Conservation (phyloP, 768 basidiomycete genomes). For the Mycena kentingensis region DNA sequence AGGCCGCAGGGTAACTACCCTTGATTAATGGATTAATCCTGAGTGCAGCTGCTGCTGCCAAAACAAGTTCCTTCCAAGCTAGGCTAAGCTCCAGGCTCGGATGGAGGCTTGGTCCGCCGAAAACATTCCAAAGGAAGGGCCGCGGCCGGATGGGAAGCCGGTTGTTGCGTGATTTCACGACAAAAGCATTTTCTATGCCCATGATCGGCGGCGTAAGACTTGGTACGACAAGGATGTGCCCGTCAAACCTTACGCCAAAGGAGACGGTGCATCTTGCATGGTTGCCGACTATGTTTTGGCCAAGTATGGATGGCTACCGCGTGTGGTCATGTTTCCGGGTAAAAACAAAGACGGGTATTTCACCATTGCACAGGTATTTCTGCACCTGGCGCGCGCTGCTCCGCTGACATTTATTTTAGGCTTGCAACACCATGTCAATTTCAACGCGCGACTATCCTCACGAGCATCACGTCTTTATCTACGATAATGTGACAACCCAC, state of each 20-base stretch:
- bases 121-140: background rate
- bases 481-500: background rate
- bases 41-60: too few species aligned
- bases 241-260: slow-evolving; percentile 32
- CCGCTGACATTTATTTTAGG: background rate
- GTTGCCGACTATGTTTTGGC: slow-evolving; percentile 38
- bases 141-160: background rate
- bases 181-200: slow-evolving; percentile 39
- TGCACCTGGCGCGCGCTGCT: background rate
- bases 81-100: slow-evolving; percentile 3
- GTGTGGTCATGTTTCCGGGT: slow-evolving; percentile 27
- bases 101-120: slow-evolving; percentile 11
- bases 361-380: slow-evolving; percentile 7
- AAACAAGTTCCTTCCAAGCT: slow-evolving; percentile 25
- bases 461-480: background rate
- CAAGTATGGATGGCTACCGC: slow-evolving; percentile 32
- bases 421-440: background rate
- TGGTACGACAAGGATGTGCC: slow-evolving; percentile 29
- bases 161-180: slow-evolving; percentile 31
- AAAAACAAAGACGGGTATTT: slow-evolving; percentile 30
- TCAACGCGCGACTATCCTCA: background rate
- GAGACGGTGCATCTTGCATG: slow-evolving; percentile 38
- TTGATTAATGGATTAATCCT: too few species aligned
- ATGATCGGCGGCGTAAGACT: slow-evolving; percentile 27
- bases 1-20: too few species aligned